Evolutionary conservation across 495 filamentous ascomycete genomes (phyloP), one percentile per base, ranked within the genome.

Genomic region (Penicillium steckii): DNA sequence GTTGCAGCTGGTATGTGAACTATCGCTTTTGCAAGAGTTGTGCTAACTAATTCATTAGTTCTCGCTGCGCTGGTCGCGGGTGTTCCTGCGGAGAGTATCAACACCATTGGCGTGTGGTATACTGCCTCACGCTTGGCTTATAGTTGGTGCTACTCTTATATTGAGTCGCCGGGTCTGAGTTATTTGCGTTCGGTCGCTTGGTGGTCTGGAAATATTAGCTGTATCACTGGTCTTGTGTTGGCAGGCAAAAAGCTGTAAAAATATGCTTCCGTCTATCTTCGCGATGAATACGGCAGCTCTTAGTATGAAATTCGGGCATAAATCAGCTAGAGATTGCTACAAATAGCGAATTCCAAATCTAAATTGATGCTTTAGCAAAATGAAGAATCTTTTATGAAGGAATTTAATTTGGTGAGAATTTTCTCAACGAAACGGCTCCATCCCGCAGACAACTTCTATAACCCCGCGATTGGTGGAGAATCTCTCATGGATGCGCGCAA

Each of bases 191-290:
- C 73, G 2, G 25, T 70, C 23, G 51, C 59, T 6, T 80, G 78
- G 77, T 80, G 72, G 74, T 65, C 62, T 18, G 72, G 73, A 10
- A 81, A 80, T 60, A 46, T 70, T 10, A 64, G 63, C 52, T 80
- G 72, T 29, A 53, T 71, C 40, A 67, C 61, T 46, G 68, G 48
- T 24, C 32, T 71, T 40, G 54, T 62, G 50, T 27, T 57, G 51
- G 67, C 67, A 6, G 57, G 55, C 23, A 68, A 64, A 59, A 60
- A 46, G 44, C 54, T 73, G 43, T 65, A 50, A 62, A 17, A 5
- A 9, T 41, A 3, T 21, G 37, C 15, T 8, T 35, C 13, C 13
- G n/a, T 15, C n/a, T n/a, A n/a, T 4, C 10, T 37, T 8, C 33
- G 13, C n/a, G 33, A 37, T 4, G 33, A 15, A 17, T 27, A 5